A percentile compares a stretch with the other conserved stretches of the same genome.
Conservation (phyloP, 352 stramenopile species). For the Pythium guiyangense region DNA sequence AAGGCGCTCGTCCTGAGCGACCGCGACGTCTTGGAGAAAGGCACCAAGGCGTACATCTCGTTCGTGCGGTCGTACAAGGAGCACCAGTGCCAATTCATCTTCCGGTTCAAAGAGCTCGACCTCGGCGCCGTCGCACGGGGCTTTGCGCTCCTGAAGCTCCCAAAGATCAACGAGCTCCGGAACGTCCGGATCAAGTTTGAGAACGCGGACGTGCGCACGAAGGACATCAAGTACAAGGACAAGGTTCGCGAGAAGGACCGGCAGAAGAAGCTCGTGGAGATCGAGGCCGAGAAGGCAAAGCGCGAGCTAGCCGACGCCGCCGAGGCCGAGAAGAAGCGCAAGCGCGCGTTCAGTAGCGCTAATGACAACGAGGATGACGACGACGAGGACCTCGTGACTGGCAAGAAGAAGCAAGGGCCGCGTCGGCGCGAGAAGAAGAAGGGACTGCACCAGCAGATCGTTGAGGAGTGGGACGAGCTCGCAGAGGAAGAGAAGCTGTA, state of each 20-base stretch:
- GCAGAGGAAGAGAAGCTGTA: slow-evolving; percentile 96
- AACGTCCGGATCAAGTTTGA: slow-evolving; percentile 84
- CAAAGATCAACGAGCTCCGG: slow-evolving; percentile 86
- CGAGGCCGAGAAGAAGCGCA: slow-evolving; percentile 50
- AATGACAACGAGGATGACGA: slow-evolving; percentile 32
- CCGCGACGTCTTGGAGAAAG: slow-evolving; percentile 97
- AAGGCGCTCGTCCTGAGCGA: slow-evolving; percentile 89
- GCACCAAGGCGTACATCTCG: slow-evolving; percentile 98
- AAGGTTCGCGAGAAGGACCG: slow-evolving; percentile 95
- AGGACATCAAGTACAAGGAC: slow-evolving; percentile 94
- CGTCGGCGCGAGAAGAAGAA: slow-evolving; percentile 94
- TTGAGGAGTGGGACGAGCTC: slow-evolving; percentile 99
- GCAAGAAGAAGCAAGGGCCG: slow-evolving; percentile 66
- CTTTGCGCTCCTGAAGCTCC: slow-evolving; percentile 79
- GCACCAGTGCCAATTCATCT: slow-evolving; percentile 98
- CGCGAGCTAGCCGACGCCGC: slow-evolving; percentile 46
- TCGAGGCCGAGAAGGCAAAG: slow-evolving; percentile 70
- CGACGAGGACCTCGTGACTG: slow-evolving; percentile 24
- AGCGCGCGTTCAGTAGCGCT: slow-evolving; percentile 30
- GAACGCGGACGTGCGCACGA: slow-evolving; percentile 85
- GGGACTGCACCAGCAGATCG: slow-evolving; percentile 93
- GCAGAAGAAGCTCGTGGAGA: slow-evolving; percentile 91
- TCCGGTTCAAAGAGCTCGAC: slow-evolving; percentile 97
- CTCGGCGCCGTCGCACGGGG: slow-evolving; percentile 88
- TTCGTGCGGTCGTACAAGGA: slow-evolving; percentile 99